Percentiles rank a stretch among this genome's conserved stretches.
Conservation (phyloP, 371 early-diverging fungal species). For the Mortierella sp. region DNA sequence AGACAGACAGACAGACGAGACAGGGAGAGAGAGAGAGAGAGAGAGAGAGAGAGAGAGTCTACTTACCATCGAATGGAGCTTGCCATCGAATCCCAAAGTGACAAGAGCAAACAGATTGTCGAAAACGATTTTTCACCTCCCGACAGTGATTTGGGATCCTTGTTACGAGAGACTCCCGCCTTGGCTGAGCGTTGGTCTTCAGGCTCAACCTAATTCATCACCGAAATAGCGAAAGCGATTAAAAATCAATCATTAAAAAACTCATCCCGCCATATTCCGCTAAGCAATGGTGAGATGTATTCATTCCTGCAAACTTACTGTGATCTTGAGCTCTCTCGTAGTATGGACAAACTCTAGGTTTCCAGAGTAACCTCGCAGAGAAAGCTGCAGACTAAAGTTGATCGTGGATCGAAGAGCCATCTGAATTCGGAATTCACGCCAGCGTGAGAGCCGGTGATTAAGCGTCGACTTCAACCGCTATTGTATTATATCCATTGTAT, state of each 20-base stretch:
- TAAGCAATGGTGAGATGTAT: neutral
- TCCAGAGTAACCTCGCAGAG: constrained; percentile 91
- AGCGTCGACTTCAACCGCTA: constrained; percentile 67
- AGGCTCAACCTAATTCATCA: constrained; percentile 48
- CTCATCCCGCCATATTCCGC: too few species aligned
- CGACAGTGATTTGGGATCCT: constrained; percentile 91
- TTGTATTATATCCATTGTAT: neutral
- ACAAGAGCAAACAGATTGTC: constrained; percentile 94
- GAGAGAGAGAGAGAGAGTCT: neutral
- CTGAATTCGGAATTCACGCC: constrained; percentile 73
- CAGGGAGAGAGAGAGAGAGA: neutral
- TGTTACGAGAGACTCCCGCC: constrained; percentile 59
- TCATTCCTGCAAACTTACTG: constrained; percentile 57
- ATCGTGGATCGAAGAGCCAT: constrained; percentile 78
- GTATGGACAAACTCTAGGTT: constrained; percentile 85
- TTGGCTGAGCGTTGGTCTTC: constrained; percentile 46
- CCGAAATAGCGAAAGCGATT: neutral
- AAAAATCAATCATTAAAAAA: neutral
- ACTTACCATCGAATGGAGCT: constrained; percentile 91
- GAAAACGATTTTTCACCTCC: constrained; percentile 99
- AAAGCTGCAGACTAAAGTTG: constrained; percentile 79
- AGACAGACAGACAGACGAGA: too few species aligned
- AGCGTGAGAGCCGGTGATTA: constrained; percentile 67
- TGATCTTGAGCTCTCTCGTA: constrained; percentile 72
- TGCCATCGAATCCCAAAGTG: constrained; percentile 97